Conservation (phyloP, 257 asterid species). For the Verbena officinalis region DNA sequence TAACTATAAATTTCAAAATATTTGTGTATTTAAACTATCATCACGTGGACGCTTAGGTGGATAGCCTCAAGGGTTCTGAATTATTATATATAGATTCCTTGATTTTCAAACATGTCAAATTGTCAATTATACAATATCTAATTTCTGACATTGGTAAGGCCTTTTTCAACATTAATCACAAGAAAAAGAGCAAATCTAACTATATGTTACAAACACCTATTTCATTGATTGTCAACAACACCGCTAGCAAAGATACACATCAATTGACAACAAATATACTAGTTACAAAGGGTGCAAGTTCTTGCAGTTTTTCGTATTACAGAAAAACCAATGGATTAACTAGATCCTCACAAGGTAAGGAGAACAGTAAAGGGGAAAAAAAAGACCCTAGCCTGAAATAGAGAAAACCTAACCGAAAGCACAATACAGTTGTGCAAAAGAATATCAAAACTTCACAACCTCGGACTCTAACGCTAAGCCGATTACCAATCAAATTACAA, state of each 20-base stretch:
- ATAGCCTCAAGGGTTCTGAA: too few relatives aligned
- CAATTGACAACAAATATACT: constrained; percentile 32
- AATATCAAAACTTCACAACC: constrained; percentile 46
- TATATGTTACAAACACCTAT: background rate
- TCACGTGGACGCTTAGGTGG: too few relatives aligned
- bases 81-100: too few relatives aligned
- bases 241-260: constrained; percentile 22
- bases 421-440: constrained; percentile 39
- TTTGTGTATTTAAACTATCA: too few relatives aligned
- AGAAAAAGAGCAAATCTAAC: background rate
- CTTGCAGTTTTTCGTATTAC: constrained; percentile 26
- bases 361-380: constrained; percentile 13
- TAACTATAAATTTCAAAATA: too few relatives aligned
- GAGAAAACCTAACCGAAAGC: constrained; percentile 36
- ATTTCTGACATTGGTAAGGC: too few relatives aligned
- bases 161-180: background rate
- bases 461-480: constrained; percentile 40
- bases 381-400: constrained; percentile 37
- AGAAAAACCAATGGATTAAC: constrained; percentile 29
- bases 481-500: constrained; percentile 22
- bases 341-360: constrained; percentile 31
- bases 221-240: background rate
- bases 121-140: too few relatives aligned
- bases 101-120: too few relatives aligned
- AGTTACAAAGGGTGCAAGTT: constrained; percentile 37